Evolutionary conservation across 768 basidiomycete species (phyloP).

Genomic region (Suillus americanus): DNA sequence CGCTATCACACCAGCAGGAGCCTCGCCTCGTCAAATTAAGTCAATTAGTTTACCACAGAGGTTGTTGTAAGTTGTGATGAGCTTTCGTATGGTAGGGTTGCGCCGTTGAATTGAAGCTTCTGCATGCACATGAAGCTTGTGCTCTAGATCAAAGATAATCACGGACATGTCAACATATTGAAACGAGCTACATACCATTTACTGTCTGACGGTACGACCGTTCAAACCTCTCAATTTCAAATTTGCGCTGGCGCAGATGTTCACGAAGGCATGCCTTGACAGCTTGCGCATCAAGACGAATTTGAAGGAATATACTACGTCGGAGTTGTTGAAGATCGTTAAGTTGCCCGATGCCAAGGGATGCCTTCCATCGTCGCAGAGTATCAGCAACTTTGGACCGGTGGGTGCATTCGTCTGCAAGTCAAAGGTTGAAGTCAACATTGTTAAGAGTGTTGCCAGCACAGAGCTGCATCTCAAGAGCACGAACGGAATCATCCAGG

Average conservation of each 20-base stretch:
- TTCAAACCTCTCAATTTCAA: neutral
- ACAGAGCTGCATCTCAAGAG: too few species aligned
- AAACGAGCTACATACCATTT: neutral
- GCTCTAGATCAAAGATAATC: neutral
- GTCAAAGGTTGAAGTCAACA: too few species aligned
- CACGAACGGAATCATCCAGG: too few species aligned
- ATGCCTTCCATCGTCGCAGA: too few species aligned
- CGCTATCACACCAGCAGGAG: conserved; percentile 21
- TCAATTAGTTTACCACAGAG: neutral
- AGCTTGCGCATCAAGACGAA: too few species aligned
- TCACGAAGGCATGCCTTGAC: neutral
- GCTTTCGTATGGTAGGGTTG: neutral
- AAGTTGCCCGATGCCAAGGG: too few species aligned
- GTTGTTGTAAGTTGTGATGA: neutral
- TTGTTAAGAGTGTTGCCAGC: too few species aligned
- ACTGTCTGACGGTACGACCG: neutral
- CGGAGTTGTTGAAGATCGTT: too few species aligned
- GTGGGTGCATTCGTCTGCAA: too few species aligned
- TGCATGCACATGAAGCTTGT: neutral
- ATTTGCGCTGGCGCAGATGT: neutral
- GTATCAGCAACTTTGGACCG: too few species aligned
- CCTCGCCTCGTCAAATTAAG: conserved; percentile 18
- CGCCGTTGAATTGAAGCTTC: neutral
- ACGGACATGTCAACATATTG: too few species aligned
- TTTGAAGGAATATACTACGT: too few species aligned